Evolutionary conservation across 371 early-diverging fungal genomes (phyloP).

Genomic region (Dinochytrium kinnereticum): DNA sequence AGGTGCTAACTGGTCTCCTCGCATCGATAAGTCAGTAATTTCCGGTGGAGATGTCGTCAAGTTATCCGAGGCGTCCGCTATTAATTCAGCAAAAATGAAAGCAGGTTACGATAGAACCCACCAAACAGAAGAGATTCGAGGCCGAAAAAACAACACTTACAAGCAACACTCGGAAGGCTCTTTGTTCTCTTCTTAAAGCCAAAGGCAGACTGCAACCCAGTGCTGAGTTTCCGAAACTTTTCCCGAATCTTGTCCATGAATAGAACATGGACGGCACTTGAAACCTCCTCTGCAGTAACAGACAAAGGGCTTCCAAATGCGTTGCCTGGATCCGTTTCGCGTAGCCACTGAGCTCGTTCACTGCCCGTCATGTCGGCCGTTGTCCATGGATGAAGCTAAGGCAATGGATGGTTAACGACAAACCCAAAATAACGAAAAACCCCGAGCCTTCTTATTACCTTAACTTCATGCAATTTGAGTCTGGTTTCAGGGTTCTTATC

Average conservation of each 20-base stretch:
- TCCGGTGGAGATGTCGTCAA: not conserved
- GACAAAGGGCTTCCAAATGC: conserved; percentile 57
- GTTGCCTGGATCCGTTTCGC: conserved; percentile 66
- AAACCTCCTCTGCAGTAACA: conserved; percentile 76
- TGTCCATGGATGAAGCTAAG: conserved; percentile 86
- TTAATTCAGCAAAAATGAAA: too few species aligned
- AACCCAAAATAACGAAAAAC: too few species aligned
- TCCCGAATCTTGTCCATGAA: conserved; percentile 41
- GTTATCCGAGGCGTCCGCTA: not conserved
- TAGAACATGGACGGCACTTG: conserved; percentile 59
- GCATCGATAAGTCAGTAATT: not conserved
- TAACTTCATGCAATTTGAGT: conserved; percentile 83
- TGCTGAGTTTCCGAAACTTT: conserved; percentile 64
- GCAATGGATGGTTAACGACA: conserved; percentile 9
- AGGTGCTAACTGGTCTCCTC: not conserved
- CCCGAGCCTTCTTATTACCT: too few species aligned
- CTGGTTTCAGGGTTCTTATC: conserved; percentile 87
- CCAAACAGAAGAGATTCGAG: not conserved
- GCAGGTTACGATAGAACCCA: not conserved
- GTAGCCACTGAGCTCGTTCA: conserved; percentile 66
- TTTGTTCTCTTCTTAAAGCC: conserved; percentile 28
- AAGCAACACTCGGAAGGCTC: conserved; percentile 31
- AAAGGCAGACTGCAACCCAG: conserved; percentile 51
- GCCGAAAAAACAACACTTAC: not conserved
- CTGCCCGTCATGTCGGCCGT: conserved; percentile 64